Evolutionary conservation across 768 basidiomycete genomes (phyloP), one percentile per base, ranked within the genome.

Genomic region (Daedaleopsis nitida): DNA sequence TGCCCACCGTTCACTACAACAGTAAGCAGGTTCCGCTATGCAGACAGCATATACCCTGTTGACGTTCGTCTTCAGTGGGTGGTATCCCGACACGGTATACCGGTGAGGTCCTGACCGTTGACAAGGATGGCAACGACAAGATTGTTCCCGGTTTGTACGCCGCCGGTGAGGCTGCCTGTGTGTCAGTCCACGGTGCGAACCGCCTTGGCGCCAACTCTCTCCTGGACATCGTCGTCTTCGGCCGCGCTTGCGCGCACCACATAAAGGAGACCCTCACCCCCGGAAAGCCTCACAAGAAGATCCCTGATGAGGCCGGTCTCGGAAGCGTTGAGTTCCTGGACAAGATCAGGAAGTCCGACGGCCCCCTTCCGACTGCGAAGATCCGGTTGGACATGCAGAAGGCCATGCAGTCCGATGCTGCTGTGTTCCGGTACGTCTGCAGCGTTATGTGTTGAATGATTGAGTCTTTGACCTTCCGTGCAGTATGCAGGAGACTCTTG

Each of bases 81-180:
- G 97, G 97, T 81, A 98, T 99, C 75, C 97, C 97, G 57, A 98
- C 97, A 57, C 92, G 85, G 73, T 99, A 95, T 80, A 99, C 97
- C 57, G 97, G 97, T 67, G 97, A 99, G 76, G 97, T 93, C 67
- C 73, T 99, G 68, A 98, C 94, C 27, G 73, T 86, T 61, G 94
- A 96, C 74, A 81, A 88, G 74, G 80, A 91, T 57, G 97, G 96
- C 69, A 90, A 97, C 35, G 97, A 99, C 76, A 83, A 91, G 75
- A 78, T 96, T 60, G 97, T 99, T 34, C 95, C 96, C 56, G 97
- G 97, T 66, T 81, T 99, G 3, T 99, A 98, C 76, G 97, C 97
- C 60, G 97, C 97, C 62, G 97, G 97, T 68, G 97, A 99, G 78
- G 97, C 96, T 56, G 97, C 97, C 8, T 98, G 94, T 68, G 97